phyloP scores from a whole-genome alignment of 2,329 filamentous ascomycete species.

The Didymella lethalis region DNA sequence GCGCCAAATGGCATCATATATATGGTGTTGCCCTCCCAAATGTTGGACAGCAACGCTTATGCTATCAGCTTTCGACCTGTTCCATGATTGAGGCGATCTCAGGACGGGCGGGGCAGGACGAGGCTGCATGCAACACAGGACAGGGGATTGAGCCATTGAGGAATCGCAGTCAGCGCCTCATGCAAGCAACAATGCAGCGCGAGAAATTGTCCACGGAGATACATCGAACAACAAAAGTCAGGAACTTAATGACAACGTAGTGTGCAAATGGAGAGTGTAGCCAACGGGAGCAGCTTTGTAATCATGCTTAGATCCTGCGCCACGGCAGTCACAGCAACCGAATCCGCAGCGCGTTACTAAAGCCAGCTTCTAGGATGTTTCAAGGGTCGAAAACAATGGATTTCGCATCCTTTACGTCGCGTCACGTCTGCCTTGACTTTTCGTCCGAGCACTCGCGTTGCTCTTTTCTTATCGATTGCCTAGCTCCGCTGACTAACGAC shows the following conservation, averaged over 20 bases:
- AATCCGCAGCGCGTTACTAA: not conserved
- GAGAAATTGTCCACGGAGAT: not conserved
- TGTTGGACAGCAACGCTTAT: constrained; percentile 7
- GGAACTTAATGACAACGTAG: not conserved
- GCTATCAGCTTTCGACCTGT: constrained; percentile 14
- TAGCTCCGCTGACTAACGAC: constrained; percentile 14
- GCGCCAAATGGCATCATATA: constrained; percentile 7
- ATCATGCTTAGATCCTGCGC: not conserved
- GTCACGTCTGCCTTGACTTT: not conserved
- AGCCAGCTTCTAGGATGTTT: not conserved
- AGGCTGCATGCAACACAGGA: constrained; percentile 18
- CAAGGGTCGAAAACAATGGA: not conserved
- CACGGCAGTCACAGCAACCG: not conserved
- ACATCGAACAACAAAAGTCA: not conserved
- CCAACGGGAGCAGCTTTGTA: not conserved
- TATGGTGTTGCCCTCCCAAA: not conserved
- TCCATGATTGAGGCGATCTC: constrained; percentile 9
- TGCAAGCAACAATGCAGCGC: not conserved
- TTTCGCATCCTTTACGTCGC: not conserved
- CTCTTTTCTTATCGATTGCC: constrained; percentile 2
- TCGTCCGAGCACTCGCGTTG: constrained; percentile 4
- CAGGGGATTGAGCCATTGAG: constrained; percentile 10
- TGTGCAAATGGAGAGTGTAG: not conserved
- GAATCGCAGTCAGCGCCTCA: not conserved
- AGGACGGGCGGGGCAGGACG: constrained; percentile 10